These are phyloP conservation scores for Xerocomus nothofagi DNA, from an alignment of 1,284 basidiomycete genomes.

Conservation along the genomic window DNA sequence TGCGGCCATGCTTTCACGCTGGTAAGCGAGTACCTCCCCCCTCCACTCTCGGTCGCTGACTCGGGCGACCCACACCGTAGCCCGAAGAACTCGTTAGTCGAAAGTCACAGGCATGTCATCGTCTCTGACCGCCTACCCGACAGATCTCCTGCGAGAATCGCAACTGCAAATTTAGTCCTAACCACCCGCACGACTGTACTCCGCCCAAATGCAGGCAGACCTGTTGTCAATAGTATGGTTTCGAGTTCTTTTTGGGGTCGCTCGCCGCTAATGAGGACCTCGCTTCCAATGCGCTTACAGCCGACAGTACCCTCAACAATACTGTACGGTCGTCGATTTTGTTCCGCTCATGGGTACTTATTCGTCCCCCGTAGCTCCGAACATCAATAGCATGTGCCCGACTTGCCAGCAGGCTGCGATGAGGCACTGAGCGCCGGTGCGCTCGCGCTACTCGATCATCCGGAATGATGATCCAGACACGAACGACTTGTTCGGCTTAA, in stretches of 20 bases:
- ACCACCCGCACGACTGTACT: constrained; percentile 43
- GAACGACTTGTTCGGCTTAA: constrained; percentile 9
- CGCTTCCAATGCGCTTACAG: constrained; percentile 24
- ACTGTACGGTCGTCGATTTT: constrained; percentile 35
- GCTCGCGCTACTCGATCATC: background rate
- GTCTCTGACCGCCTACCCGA: constrained; percentile 19
- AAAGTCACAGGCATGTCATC: constrained; percentile 4
- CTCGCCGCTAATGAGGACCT: constrained; percentile 17
- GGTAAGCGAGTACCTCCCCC: constrained; percentile 28
- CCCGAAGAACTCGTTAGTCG: constrained; percentile 33
- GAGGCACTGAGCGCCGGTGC: constrained; percentile 27
- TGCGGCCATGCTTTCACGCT: constrained; percentile 42
- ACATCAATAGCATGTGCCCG: constrained; percentile 42
- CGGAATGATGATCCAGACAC: constrained; percentile 12
- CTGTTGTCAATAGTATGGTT: constrained; percentile 48
- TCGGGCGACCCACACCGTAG: constrained; percentile 19
- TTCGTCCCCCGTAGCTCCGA: constrained; percentile 33
- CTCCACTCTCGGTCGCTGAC: background rate
- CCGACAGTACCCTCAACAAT: constrained; percentile 45
- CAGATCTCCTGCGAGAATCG: constrained; percentile 43
- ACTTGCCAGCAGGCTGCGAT: constrained; percentile 35
- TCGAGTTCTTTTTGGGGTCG: constrained; percentile 8
- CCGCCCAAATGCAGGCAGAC: constrained; percentile 42
- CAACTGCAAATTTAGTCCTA: constrained; percentile 49
- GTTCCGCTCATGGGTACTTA: background rate